These are phyloP conservation scores for Solanum acaule DNA, from an alignment of 257 asterid species.

Conservation along the genomic window DNA sequence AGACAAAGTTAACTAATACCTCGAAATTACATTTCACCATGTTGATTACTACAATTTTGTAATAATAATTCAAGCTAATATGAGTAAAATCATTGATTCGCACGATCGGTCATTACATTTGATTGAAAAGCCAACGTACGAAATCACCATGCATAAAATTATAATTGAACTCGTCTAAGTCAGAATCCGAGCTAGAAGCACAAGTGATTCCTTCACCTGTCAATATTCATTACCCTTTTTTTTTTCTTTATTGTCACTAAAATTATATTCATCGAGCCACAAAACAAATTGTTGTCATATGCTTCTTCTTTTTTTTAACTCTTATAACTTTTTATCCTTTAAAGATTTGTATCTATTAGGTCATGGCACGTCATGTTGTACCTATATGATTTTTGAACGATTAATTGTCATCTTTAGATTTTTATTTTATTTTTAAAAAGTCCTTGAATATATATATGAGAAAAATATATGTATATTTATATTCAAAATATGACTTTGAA, in stretches of 20 bases:
- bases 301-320: neutral
- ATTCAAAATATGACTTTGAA: no score
- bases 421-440: no score
- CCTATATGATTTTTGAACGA: neutral
- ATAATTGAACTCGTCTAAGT: neutral
- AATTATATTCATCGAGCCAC: conserved; percentile 1
- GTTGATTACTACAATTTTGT: neutral
- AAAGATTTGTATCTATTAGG: neutral
- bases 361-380: neutral
- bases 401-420: neutral
- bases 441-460: neutral
- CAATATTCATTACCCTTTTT: neutral
- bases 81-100: neutral
- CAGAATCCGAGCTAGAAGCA: neutral
- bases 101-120: no score
- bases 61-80: neutral
- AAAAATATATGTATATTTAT: neutral
- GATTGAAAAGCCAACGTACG: no score
- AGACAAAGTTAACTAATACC: neutral
- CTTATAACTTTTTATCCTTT: neutral
- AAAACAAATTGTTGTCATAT: neutral
- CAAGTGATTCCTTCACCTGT: conserved; percentile 23
- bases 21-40: neutral
- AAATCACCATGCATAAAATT: rapidly evolving
- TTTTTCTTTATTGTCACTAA: neutral